Base-by-base conservation (phyloP, 2,329 filamentous ascomycete genomes). In the Chalara sp. region DNA sequence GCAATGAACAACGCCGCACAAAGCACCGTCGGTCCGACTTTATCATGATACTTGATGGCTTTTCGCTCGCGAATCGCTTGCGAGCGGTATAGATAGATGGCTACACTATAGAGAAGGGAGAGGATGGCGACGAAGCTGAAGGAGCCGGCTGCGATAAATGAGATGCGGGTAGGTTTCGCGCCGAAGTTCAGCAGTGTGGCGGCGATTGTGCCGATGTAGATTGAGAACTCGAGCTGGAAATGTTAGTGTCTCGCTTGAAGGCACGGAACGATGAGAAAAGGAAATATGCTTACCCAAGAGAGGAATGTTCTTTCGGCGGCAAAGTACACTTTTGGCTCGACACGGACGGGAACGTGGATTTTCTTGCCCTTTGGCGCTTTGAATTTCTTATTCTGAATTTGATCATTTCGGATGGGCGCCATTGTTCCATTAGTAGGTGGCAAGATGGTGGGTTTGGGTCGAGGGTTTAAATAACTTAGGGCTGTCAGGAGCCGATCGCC, bases 241-340 rank as follows among this genome's bases (percentile, higher is more conserved):
- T 10, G 56, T 63, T 53, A 65, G 57, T 44, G 21, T 21, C 21
- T 21, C 3, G 21, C 3, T 21, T 21, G 21, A 21, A 21, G 21
- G 21, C 3, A 21, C 3, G 21, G 3, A 21, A 3, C 21, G 21
- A 21, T 21, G 21, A 21, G 21, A 21, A 21, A 21, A 21, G 21
- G 21, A 21, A 53, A 50, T 31, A 42, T 48, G 50, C 81, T 72
- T 71, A 87, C 84, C 90, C 93, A 99, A 56, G 89, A 88, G 51
- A 99, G 78, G 71, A 96, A 99, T 1, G 93, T 99, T 57, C 93
- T 82, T 70, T 99, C 93, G 1, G 90, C 91, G 28, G 93, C 93
- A 66, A 99, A 96, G 69, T 90, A 96, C 47, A 99, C 93, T 72
- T 99, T 99, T 33, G 93, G 93, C 69, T 99, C 93, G 33, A 99